Base-by-base conservation (phyloP, 768 basidiomycete species). In the Podaxis sp. region DNA sequence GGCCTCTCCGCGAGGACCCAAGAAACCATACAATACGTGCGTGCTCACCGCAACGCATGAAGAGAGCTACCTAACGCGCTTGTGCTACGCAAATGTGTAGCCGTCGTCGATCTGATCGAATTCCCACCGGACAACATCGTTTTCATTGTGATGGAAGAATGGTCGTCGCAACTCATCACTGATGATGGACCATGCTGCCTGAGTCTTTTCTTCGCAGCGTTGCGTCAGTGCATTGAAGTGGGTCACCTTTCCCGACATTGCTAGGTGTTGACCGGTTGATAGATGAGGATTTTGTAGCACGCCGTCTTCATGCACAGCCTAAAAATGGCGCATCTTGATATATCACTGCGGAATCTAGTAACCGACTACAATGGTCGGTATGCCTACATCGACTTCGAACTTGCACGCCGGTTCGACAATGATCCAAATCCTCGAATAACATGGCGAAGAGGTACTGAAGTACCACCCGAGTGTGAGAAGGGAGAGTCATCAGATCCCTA, bases 71-170 rank as follows among this genome's bases (percentile, higher is more conserved):
- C 38, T 22, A 59, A 56, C 12, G 13, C 33, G 58, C 17, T 56
- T 11, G 39, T 22, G 12, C 56, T 19, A 46, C 8, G n/a, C 28
- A 28, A 42, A 33, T 42, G 19, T 64, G 15, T 68, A 92, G 90
- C 90, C 42, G 78, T 92, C 19, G 71, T 89, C 33, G 87, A 87
- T 68, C 72, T 89, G 19, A 81, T 92, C 55, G 81, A 84, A 65
- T 75, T 84, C 22, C 71, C 75, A 2, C 69, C 76, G 9, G 87
- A 89, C 63, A 71, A 76, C 54, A 69, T 88, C 40, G 85, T 78
- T 13, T 87, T 92, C 68, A 85, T 92, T 61, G 85, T 92, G 26
- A 91, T 90, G 89, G 90, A 92, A 69, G 83, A 90, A 73, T 92
- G 90, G 90, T 87, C 86, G 13, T 78, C 88, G 11, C 82, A 87